phyloP scores from a whole-genome alignment of 1,284 basidiomycete genomes.

The Vanrija humicola region DNA sequence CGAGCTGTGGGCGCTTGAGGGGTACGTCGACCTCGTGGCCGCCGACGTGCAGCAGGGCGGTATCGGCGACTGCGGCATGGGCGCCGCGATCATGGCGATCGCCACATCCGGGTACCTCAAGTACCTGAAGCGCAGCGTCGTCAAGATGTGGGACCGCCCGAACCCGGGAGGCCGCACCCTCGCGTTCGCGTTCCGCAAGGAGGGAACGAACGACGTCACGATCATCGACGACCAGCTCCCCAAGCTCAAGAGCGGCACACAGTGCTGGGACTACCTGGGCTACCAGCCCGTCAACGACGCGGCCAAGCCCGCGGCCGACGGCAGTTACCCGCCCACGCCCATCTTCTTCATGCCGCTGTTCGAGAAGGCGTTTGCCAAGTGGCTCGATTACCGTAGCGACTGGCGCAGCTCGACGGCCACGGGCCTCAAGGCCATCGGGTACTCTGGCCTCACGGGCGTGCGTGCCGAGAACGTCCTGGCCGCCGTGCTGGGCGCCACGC shows the following conservation, averaged over 20 bases:
- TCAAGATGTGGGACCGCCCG: background rate
- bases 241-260: background rate
- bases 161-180: background rate
- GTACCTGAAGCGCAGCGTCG: background rate
- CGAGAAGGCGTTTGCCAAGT: slow-evolving; percentile 15
- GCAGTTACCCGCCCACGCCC: slow-evolving; percentile 2
- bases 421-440: background rate
- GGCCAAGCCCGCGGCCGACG: background rate
- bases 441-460: slow-evolving; percentile 5
- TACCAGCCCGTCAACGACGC: slow-evolving; percentile 4
- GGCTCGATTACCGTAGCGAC: slow-evolving; percentile 2
- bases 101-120: background rate
- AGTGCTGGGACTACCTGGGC: slow-evolving; percentile 2
- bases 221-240: slow-evolving; percentile 14
- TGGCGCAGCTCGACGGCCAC: background rate
- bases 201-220: background rate
- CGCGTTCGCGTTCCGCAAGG: background rate
- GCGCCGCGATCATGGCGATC: slow-evolving; percentile 5
- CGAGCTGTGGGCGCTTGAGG: slow-evolving; percentile 9
- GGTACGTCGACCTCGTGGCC: slow-evolving; percentile 4
- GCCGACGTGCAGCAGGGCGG: slow-evolving; percentile 10
- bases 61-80: slow-evolving; percentile 15
- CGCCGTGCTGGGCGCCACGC: slow-evolving; percentile 1
- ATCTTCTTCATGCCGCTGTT: slow-evolving; percentile 7
- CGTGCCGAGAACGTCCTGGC: background rate